phyloP scores from a whole-genome alignment of 805 yeast genomes.

The Maudiozyma barnettii region DNA sequence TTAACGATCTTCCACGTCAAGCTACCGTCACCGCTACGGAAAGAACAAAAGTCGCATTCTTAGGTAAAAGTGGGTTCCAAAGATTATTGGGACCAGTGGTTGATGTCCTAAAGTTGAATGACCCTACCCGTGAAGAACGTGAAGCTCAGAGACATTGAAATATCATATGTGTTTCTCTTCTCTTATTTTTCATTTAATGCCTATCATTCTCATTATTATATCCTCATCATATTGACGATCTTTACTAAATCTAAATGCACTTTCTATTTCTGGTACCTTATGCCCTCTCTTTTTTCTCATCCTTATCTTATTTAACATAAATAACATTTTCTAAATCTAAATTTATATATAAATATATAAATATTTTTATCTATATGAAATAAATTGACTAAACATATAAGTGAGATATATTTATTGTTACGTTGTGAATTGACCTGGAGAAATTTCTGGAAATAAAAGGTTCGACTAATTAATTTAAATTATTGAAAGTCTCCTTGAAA shows the following conservation, averaged over 20 bases:
- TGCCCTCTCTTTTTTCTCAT: not conserved
- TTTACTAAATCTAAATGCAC: no score
- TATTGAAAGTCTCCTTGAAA: no score
- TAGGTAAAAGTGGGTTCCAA: constrained; percentile 88
- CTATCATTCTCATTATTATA: not conserved
- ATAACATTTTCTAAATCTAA: not conserved
- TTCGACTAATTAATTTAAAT: no score
- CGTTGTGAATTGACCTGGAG: no score
- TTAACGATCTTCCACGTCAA: constrained; percentile 86
- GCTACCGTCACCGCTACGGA: constrained; percentile 81
- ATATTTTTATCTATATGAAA: no score
- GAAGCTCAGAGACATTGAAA: not conserved
- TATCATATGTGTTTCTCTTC: not conserved
- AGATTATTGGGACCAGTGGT: constrained; percentile 92
- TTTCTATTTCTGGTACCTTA: no score
- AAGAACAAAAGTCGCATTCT: constrained; percentile 76
- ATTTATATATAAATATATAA: no score
- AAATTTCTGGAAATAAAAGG: no score
- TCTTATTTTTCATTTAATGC: not conserved
- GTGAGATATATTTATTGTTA: no score
- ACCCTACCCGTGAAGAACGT: constrained; percentile 46
- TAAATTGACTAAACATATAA: no score
- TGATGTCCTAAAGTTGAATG: constrained; percentile 75
- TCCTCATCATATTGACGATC: no score
- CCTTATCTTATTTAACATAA: not conserved